phyloP scores from a whole-genome alignment of 805 yeast species.

The Metschnikowia lunata region DNA sequence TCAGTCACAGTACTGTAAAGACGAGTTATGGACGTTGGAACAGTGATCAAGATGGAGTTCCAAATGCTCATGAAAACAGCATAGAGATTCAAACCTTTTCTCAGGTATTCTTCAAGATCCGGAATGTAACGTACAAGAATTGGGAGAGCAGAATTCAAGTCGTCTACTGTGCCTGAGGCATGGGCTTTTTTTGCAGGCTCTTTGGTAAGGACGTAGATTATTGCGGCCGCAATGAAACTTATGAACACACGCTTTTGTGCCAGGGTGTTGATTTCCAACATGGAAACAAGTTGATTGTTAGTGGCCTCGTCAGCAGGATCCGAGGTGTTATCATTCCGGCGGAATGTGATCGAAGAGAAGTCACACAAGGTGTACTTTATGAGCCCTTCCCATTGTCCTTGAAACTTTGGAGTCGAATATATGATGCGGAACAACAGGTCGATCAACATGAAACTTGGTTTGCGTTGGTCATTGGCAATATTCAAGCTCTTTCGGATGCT shows the following conservation, averaged over 20 bases:
- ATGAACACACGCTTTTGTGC: constrained; percentile 27
- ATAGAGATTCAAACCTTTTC: constrained; percentile 16
- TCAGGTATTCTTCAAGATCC: constrained; percentile 21
- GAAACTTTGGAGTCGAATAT: constrained; percentile 30
- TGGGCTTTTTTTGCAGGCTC: constrained; percentile 19
- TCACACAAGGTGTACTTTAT: constrained; percentile 43
- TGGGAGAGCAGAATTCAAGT: constrained; percentile 16
- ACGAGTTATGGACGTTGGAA: constrained; percentile 18
- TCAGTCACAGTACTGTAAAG: constrained; percentile 24
- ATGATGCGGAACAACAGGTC: constrained; percentile 28
- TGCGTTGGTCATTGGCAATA: not conserved
- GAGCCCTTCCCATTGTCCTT: constrained; percentile 34
- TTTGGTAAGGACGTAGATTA: constrained; percentile 25
- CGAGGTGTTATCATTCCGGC: constrained; percentile 8
- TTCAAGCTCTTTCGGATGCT: constrained; percentile 1
- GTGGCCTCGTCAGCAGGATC: constrained; percentile 16
- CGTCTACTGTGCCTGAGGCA: constrained; percentile 12
- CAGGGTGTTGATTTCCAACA: constrained; percentile 23
- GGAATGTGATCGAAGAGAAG: constrained; percentile 30
- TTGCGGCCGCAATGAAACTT: constrained; percentile 39
- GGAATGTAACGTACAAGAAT: constrained; percentile 24
- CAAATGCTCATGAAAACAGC: constrained; percentile 24
- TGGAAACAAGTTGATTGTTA: constrained; percentile 27
- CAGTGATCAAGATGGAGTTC: constrained; percentile 20
- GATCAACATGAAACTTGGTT: constrained; percentile 5